phyloP scores from a whole-genome alignment of 768 basidiomycete genomes.

The Russula sp. region DNA sequence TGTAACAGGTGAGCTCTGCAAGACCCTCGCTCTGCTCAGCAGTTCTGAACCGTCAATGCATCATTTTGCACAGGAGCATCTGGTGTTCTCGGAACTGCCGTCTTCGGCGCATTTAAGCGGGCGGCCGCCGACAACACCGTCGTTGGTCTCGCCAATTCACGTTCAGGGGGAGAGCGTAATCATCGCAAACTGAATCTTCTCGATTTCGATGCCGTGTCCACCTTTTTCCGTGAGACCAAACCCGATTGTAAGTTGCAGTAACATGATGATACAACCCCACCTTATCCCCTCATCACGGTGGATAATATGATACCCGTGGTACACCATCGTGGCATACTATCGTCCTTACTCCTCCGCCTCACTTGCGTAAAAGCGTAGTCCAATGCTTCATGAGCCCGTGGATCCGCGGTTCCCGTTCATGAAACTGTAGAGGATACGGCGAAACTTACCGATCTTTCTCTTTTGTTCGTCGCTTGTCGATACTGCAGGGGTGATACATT shows the following conservation, averaged over 20 bases:
- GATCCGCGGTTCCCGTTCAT: constrained; percentile 3
- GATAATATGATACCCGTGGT: no score
- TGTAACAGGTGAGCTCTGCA: constrained; percentile 46
- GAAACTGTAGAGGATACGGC: not conserved
- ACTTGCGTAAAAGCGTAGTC: not conserved
- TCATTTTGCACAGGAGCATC: constrained; percentile 65
- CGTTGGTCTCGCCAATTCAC: constrained; percentile 70
- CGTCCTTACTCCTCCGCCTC: no score
- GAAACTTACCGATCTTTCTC: not conserved
- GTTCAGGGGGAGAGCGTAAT: constrained; percentile 46
- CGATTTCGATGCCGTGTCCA: constrained; percentile 51
- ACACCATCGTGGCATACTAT: not conserved
- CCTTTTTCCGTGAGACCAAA: constrained; percentile 52
- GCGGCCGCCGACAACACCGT: constrained; percentile 42
- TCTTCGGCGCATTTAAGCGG: constrained; percentile 60
- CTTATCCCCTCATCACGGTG: not conserved
- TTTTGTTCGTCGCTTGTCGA: constrained; percentile 1
- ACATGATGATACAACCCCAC: not conserved
- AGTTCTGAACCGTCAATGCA: not conserved
- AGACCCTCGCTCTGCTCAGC: not conserved
- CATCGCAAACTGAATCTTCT: constrained; percentile 66
- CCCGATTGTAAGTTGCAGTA: constrained; percentile 62
- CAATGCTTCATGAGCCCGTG: not conserved
- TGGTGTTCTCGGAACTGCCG: constrained; percentile 83
- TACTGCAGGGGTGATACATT: constrained; percentile 84